Percentiles rank a stretch among this genome's conserved stretches.
Conservation (phyloP, 805 yeast species). For the Komagataella kurtzmanii region DNA sequence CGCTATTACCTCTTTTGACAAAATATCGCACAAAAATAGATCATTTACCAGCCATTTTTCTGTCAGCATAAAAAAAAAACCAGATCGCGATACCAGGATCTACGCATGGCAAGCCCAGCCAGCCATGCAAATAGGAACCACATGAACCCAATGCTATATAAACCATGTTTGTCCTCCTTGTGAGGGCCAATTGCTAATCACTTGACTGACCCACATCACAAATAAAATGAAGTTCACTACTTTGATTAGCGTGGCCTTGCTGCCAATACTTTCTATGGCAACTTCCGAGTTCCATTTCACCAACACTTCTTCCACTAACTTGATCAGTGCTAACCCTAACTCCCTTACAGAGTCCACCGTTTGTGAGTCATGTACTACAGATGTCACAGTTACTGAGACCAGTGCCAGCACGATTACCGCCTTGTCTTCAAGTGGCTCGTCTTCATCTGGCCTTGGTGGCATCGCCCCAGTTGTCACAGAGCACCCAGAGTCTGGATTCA, state of each 20-base stretch:
- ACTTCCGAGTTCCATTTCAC: background rate
- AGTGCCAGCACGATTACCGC: conserved; percentile 5
- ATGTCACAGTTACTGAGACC: conserved; percentile 8
- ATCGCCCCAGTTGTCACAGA: conserved; percentile 9
- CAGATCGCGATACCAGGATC: background rate
- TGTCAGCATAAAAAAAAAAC: background rate
- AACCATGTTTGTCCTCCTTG: background rate
- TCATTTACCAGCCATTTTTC: background rate
- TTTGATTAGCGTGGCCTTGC: background rate
- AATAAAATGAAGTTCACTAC: background rate
- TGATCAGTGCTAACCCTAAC: background rate
- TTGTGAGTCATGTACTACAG: conserved; percentile 6
- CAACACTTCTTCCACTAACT: background rate
- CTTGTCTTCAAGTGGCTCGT: conserved; percentile 1
- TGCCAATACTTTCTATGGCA: background rate
- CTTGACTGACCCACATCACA: background rate
- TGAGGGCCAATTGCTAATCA: background rate
- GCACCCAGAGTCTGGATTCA: background rate
- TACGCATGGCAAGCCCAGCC: background rate
- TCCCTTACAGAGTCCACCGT: background rate
- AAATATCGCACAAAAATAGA: background rate
- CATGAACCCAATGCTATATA: background rate
- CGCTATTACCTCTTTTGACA: background rate
- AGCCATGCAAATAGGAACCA: background rate
- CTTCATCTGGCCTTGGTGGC: conserved; percentile 4